phyloP scores from a whole-genome alignment of 768 basidiomycete genomes.

The Tylopilus intermedius region DNA sequence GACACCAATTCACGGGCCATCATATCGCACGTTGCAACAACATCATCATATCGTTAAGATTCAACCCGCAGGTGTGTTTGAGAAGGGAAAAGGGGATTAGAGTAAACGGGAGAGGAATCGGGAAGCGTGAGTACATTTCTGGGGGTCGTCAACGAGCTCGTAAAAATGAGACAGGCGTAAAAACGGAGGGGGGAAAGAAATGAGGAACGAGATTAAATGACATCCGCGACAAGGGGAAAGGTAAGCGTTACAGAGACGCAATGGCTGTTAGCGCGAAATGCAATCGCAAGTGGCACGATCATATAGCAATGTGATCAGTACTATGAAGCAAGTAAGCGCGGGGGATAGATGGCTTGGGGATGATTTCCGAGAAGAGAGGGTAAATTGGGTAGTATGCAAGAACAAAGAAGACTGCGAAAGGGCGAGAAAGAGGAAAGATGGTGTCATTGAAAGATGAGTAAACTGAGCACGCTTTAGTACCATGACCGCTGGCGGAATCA shows the following conservation, averaged over 20 bases:
- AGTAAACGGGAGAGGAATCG: neutral
- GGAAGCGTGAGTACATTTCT: neutral
- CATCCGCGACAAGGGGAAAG: neutral
- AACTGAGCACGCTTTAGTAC: neutral
- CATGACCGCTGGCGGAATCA: neutral
- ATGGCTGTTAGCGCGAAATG: neutral
- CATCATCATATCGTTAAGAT: neutral
- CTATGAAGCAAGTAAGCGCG: neutral
- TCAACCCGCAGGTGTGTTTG: neutral
- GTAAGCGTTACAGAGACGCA: neutral
- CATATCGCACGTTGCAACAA: neutral
- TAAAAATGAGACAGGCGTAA: neutral
- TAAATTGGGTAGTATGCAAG: neutral
- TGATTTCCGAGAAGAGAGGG: neutral
- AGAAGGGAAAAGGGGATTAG: neutral
- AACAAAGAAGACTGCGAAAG: neutral
- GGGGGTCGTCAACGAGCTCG: too few relatives aligned
- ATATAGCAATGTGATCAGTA: neutral
- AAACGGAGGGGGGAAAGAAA: neutral
- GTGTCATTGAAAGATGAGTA: neutral
- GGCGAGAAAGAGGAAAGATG: neutral
- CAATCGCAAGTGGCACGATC: neutral
- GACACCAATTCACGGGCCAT: neutral
- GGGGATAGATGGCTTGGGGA: neutral
- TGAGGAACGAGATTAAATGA: neutral